Evolutionary conservation across 2,329 filamentous ascomycete genomes (phyloP).

Genomic region (Penicillium italicum): DNA sequence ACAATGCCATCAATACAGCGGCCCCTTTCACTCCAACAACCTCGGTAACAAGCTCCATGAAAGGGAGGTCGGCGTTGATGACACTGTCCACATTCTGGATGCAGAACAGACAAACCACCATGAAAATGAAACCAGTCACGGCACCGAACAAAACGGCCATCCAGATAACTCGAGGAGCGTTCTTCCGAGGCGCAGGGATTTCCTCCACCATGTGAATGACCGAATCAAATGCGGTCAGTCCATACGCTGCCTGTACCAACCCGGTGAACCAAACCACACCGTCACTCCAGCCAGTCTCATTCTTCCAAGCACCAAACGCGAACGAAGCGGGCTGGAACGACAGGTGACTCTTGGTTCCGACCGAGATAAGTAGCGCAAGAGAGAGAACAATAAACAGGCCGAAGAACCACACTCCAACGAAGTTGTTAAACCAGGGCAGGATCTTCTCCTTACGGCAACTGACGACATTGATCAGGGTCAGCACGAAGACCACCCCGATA

Average conservation of each 20-base stretch:
- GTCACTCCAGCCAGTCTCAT: slow-evolving; percentile 52
- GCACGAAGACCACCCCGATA: slow-evolving; percentile 47
- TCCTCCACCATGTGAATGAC: slow-evolving; percentile 59
- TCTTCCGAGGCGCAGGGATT: slow-evolving; percentile 51
- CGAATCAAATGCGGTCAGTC: slow-evolving; percentile 56
- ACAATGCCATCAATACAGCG: slow-evolving; percentile 51
- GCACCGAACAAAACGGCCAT: slow-evolving; percentile 51
- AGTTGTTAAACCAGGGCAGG: slow-evolving; percentile 55
- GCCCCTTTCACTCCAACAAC: slow-evolving; percentile 43
- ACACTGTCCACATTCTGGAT: slow-evolving; percentile 48
- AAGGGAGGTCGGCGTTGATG: slow-evolving; percentile 45
- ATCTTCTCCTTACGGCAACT: slow-evolving; percentile 50
- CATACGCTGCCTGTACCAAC: slow-evolving; percentile 56
- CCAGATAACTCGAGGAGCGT: slow-evolving; percentile 52
- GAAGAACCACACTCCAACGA: slow-evolving; percentile 53
- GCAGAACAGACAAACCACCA: slow-evolving; percentile 52
- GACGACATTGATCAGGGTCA: slow-evolving; percentile 52
- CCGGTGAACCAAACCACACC: slow-evolving; percentile 59
- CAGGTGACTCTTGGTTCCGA: slow-evolving; percentile 46
- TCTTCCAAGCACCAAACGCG: slow-evolving; percentile 53
- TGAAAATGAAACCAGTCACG: slow-evolving; percentile 51
- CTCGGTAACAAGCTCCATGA: slow-evolving; percentile 48
- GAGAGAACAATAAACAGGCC: slow-evolving; percentile 52
- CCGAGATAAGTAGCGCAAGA: slow-evolving; percentile 51
- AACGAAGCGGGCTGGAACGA: slow-evolving; percentile 50